Conservation (phyloP, 495 filamentous ascomycete species). For the Hypoxylon subgilvum region DNA sequence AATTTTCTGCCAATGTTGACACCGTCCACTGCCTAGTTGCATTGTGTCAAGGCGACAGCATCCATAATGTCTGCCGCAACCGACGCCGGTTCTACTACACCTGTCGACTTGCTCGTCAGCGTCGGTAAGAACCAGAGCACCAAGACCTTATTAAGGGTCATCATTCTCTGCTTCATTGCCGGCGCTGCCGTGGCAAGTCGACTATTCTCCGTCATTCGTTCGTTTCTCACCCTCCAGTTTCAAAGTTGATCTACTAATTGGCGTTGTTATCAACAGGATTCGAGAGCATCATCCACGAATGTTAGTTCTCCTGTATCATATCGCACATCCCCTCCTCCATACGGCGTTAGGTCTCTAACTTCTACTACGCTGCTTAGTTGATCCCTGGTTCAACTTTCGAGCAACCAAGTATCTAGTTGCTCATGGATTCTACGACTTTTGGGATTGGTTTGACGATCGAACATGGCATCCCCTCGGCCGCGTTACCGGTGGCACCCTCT, state of each 20-base stretch:
- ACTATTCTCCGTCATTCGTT: constrained; percentile 97
- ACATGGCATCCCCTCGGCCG: constrained; percentile 99
- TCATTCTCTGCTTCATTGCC: constrained; percentile 92
- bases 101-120: constrained; percentile 47
- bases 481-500: constrained; percentile 97
- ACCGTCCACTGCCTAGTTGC: constrained; percentile 32
- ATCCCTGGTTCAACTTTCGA: constrained; percentile 99
- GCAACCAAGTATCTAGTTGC: constrained; percentile 97
- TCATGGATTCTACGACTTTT: constrained; percentile 97
- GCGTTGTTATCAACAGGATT: constrained; percentile 67
- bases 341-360: constrained; percentile 17
- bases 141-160: constrained; percentile 82
- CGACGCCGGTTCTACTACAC: constrained; percentile 28
- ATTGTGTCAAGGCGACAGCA: constrained; percentile 35
- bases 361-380: constrained; percentile 66
- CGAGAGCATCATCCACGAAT: constrained; percentile 99
- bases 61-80: constrained; percentile 37
- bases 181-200: constrained; percentile 91
- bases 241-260: constrained; percentile 43
- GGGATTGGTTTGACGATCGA: constrained; percentile 99
- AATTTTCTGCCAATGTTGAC: constrained; percentile 39
- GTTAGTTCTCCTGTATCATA: constrained; percentile 60
- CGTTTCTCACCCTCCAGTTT: constrained; percentile 43
- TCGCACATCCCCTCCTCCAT: not conserved
- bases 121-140: constrained; percentile 66